Evolutionary conservation across 352 stramenopile species (phyloP).

Genomic region (Phytopythium oedochilum): DNA sequence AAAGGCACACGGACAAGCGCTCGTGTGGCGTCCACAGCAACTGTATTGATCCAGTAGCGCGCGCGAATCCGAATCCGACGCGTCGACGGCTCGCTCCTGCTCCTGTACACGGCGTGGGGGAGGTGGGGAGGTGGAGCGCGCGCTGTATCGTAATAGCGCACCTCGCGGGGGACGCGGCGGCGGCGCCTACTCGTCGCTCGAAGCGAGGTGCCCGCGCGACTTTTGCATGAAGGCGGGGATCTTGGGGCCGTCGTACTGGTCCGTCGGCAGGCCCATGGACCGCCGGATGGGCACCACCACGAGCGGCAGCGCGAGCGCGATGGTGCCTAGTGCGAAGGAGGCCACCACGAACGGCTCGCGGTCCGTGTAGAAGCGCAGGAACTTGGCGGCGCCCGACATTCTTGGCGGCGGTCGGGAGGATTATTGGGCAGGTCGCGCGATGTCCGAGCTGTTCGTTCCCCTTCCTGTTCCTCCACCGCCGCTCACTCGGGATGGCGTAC

Average conservation of each 20-base stretch:
- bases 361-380: constrained; percentile 82
- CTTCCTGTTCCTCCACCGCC: neutral
- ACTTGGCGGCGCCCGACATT: constrained; percentile 45
- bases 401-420: neutral
- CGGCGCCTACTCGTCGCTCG: constrained; percentile 1
- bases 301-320: constrained; percentile 63
- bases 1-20: no score
- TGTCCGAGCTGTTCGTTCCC: neutral
- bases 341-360: constrained; percentile 84
- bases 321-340: constrained; percentile 69
- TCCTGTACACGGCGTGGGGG: no score
- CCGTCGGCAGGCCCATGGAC: constrained; percentile 79
- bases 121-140: no score
- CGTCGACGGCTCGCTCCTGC: neutral
- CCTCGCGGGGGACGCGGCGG: no score
- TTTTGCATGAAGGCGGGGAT: constrained; percentile 71
- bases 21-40: no score
- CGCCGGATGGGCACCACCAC: constrained; percentile 81
- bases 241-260: constrained; percentile 87
- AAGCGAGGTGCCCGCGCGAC: constrained; percentile 64
- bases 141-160: neutral
- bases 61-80: neutral
- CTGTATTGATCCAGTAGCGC: neutral
- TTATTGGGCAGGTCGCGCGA: neutral
- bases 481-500: neutral